Evolutionary conservation across 192 early-diverging fungal genomes (phyloP).

Genomic region (Umbelopsis vinacea): DNA sequence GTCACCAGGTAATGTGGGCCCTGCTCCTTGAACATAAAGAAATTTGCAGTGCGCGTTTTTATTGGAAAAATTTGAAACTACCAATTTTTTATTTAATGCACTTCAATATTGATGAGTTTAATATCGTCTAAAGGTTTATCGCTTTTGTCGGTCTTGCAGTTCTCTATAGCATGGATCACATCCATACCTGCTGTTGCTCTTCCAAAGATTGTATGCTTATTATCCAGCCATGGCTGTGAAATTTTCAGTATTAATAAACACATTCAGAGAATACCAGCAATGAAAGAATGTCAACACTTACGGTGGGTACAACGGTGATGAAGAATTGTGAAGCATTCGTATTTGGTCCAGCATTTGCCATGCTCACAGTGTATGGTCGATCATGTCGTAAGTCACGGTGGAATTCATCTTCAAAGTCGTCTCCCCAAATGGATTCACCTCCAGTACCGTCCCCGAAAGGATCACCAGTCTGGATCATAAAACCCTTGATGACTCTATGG

Average conservation of each 20-base stretch:
- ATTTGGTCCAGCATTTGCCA: slow-evolving; percentile 92
- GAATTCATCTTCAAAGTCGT: slow-evolving; percentile 96
- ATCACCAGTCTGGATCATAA: slow-evolving; percentile 97
- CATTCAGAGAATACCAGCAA: neutral
- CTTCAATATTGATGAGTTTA: slow-evolving; percentile 77
- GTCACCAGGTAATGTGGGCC: neutral
- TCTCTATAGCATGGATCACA: slow-evolving; percentile 88
- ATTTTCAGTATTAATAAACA: neutral
- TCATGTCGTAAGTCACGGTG: slow-evolving; percentile 79
- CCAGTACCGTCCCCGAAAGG: slow-evolving; percentile 93
- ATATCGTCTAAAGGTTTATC: slow-evolving; percentile 91
- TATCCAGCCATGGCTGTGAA: slow-evolving; percentile 89
- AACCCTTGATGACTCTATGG: slow-evolving; percentile 95
- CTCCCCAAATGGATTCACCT: slow-evolving; percentile 90
- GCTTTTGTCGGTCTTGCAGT: slow-evolving; percentile 77
- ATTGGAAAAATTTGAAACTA: neutral
- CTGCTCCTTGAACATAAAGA: neutral
- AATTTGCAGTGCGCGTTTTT: slow-evolving; percentile 14
- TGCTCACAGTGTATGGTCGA: slow-evolving; percentile 88
- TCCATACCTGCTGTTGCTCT: slow-evolving; percentile 89
- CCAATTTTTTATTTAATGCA: slow-evolving; percentile 58
- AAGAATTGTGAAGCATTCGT: slow-evolving; percentile 97
- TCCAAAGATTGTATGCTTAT: slow-evolving; percentile 97
- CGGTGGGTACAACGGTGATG: slow-evolving; percentile 88
- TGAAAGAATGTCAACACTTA: slow-evolving; percentile 46